Percentiles rank a stretch among this genome's conserved stretches.
Evolutionary conservation across 1,139 yeast genomes (phyloP).

Genomic region (Kodamaea alishanica): DNA sequence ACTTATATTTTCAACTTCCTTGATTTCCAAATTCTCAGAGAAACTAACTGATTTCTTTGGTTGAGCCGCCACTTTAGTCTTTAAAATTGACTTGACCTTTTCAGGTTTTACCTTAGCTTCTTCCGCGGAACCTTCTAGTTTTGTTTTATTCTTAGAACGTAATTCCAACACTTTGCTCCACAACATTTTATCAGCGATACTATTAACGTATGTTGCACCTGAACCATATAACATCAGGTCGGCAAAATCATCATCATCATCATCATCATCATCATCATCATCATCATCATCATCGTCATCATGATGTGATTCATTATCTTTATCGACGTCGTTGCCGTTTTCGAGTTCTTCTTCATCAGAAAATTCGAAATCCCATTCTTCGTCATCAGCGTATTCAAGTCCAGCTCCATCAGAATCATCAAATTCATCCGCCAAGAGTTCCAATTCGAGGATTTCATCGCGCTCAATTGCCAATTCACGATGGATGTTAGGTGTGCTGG

Average conservation of each 20-base stretch:
- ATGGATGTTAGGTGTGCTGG: conserved; percentile 6
- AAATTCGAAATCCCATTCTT: conserved; percentile 35
- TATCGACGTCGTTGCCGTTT: conserved; percentile 19
- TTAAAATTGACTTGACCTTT: conserved; percentile 1
- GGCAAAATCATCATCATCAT: conserved; percentile 22
- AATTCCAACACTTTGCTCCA: conserved; percentile 31
- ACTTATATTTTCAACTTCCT: conserved; percentile 57
- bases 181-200: conserved; percentile 21
- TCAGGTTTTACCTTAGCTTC: conserved; percentile 1
- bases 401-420: conserved; percentile 32
- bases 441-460: conserved; percentile 35
- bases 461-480: conserved; percentile 15
- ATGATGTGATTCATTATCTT: conserved; percentile 14
- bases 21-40: conserved; percentile 50
- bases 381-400: conserved; percentile 35
- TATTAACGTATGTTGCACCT: conserved; percentile 11
- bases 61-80: background rate
- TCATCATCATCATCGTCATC: conserved; percentile 8
- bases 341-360: conserved; percentile 27
- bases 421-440: conserved; percentile 51
- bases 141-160: conserved; percentile 13
- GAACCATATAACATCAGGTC: conserved; percentile 26
- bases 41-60: conserved; percentile 49
- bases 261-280: conserved; percentile 11
- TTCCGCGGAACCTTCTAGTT: conserved; percentile 3